phyloP scores from a whole-genome alignment of 2,329 filamentous ascomycete species.

The Sphaerulina musiva region DNA sequence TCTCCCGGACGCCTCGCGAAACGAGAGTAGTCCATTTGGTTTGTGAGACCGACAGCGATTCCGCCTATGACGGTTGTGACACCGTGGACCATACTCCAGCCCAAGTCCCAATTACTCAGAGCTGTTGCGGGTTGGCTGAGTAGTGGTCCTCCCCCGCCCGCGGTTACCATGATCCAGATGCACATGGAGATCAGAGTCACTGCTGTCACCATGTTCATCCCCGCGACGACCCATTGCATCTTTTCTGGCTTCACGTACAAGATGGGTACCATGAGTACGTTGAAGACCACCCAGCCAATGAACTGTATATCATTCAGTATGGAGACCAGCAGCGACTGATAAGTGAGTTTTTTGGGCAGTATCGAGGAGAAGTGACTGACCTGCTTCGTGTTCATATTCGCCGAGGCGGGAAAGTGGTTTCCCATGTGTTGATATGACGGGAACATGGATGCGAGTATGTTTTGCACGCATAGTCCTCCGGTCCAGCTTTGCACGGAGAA shows the following conservation, averaged over 20 bases:
- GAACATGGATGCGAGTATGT: conserved; percentile 52
- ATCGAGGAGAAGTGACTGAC: too few species aligned
- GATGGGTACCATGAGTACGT: conserved; percentile 41
- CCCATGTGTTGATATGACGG: conserved; percentile 49
- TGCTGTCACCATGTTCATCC: conserved; percentile 44
- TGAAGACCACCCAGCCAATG: conserved; percentile 42
- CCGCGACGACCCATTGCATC: conserved; percentile 38
- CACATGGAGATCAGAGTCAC: conserved; percentile 43
- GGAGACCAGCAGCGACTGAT: too few species aligned
- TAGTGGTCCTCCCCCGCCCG: conserved; percentile 45
- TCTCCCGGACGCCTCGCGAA: conserved; percentile 35
- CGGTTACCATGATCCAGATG: conserved; percentile 54
- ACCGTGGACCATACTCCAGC: conserved; percentile 37
- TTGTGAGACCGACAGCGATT: conserved; percentile 43
- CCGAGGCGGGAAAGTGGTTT: conserved; percentile 45
- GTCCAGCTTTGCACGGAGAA: conserved; percentile 61
- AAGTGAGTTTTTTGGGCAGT: too few species aligned
- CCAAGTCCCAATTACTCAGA: conserved; percentile 35
- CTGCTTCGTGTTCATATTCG: conserved; percentile 43
- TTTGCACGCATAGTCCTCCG: conserved; percentile 49
- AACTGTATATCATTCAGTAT: conserved; percentile 24
- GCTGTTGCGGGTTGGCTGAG: conserved; percentile 26
- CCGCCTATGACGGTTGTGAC: conserved; percentile 41
- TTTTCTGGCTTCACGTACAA: conserved; percentile 41
- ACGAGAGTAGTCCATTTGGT: conserved; percentile 36